Evolutionary conservation across 306 rosid species (phyloP).

Genomic region (Trifolium fragiferum): DNA sequence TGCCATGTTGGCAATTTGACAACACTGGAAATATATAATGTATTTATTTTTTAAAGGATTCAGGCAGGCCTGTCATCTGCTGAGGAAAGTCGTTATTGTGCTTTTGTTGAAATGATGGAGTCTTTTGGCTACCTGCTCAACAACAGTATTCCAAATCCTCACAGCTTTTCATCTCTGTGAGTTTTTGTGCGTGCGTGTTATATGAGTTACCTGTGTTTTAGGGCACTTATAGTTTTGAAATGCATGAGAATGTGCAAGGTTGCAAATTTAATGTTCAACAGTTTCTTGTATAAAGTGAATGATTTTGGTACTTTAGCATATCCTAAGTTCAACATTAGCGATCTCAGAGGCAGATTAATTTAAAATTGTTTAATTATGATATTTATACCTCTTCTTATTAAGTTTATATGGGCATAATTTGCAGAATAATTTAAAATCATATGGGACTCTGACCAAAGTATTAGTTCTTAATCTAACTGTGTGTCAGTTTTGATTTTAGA

Average conservation of each 20-base stretch:
- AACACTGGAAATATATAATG: not conserved
- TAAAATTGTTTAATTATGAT: slow-evolving; percentile 1
- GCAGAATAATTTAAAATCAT: not conserved
- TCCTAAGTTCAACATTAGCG: not conserved
- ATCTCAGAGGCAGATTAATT: slow-evolving; percentile 8
- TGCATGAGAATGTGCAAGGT: slow-evolving; percentile 3
- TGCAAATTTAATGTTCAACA: not conserved
- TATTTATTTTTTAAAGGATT: not conserved
- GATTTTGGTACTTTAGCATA: slow-evolving; percentile 5
- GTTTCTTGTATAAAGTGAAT: slow-evolving; percentile 10
- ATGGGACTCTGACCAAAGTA: not conserved
- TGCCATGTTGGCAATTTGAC: not conserved
- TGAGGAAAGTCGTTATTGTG: slow-evolving; percentile 13
- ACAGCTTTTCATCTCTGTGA: slow-evolving; percentile 2
- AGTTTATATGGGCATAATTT: not conserved
- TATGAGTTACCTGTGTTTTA: slow-evolving; percentile 1
- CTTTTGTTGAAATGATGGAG: slow-evolving; percentile 20
- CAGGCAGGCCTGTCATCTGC: not conserved
- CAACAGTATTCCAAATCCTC: slow-evolving; percentile 18
- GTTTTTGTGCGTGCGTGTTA: not conserved
- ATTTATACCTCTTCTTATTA: not conserved
- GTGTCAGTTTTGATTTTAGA: slow-evolving; percentile 3
- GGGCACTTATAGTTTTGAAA: slow-evolving; percentile 2
- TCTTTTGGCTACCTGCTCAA: slow-evolving; percentile 5
- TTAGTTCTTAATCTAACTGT: not conserved